Evolutionary conservation across 352 stramenopile species (phyloP).

Genomic region (Globisporangium cylindrosporum): DNA sequence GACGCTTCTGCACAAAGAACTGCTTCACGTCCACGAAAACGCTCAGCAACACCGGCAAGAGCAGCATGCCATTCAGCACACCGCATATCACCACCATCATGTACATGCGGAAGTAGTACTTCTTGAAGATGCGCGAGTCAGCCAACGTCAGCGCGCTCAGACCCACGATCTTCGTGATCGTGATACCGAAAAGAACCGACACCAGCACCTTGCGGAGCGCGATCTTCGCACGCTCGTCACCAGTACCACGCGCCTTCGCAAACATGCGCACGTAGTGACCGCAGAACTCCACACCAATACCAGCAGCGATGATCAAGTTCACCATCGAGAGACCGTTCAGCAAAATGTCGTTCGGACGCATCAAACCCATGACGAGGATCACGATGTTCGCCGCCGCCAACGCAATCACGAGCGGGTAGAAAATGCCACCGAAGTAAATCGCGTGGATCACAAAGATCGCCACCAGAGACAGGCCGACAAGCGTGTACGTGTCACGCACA

Average conservation of each 20-base stretch:
- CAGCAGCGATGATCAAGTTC: slow-evolving; percentile 82
- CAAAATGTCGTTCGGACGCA: slow-evolving; percentile 59
- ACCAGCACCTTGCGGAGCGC: slow-evolving; percentile 36
- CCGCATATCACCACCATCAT: slow-evolving; percentile 78
- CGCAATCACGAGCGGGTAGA: slow-evolving; percentile 42
- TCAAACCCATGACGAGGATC: slow-evolving; percentile 49
- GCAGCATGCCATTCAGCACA: slow-evolving; percentile 73
- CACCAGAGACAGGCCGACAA: slow-evolving; percentile 42
- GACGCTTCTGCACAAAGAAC: slow-evolving; percentile 36
- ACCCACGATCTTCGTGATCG: slow-evolving; percentile 37
- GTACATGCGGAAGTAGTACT: slow-evolving; percentile 94
- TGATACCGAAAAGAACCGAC: slow-evolving; percentile 45
- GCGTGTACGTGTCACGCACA: slow-evolving; percentile 43
- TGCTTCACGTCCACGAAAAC: slow-evolving; percentile 44
- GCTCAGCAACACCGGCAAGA: slow-evolving; percentile 61
- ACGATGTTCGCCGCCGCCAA: slow-evolving; percentile 52
- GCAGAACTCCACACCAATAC: slow-evolving; percentile 82
- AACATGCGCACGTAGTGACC: slow-evolving; percentile 79
- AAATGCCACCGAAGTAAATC: slow-evolving; percentile 45
- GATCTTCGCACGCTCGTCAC: slow-evolving; percentile 30
- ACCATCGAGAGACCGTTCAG: slow-evolving; percentile 85
- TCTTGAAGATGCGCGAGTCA: slow-evolving; percentile 83
- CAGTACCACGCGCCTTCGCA: slow-evolving; percentile 28
- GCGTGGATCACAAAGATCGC: slow-evolving; percentile 55
- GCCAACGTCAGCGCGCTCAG: slow-evolving; percentile 38